Conservation (phyloP, 2,329 filamentous ascomycete species). For the Aurifilum marmelostoma region DNA sequence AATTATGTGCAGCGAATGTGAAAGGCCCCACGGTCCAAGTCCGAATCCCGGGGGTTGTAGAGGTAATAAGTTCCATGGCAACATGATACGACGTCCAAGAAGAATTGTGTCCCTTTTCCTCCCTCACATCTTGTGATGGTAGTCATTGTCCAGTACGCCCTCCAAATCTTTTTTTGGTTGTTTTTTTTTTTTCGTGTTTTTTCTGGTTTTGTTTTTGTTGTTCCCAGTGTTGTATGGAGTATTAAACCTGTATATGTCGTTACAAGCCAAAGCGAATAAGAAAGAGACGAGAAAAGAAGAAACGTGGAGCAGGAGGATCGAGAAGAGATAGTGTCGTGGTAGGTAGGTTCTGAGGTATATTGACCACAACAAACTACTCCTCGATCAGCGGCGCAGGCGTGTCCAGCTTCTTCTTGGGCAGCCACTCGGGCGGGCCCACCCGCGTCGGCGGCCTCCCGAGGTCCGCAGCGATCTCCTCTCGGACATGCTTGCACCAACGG, state of each 20-base stretch:
- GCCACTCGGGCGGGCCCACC: slow-evolving; percentile 26
- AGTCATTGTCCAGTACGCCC: not conserved
- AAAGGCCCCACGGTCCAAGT: not conserved
- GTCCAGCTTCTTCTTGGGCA: slow-evolving; percentile 24
- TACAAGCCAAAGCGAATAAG: not conserved
- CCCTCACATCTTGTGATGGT: not conserved
- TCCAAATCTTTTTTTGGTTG: not conserved
- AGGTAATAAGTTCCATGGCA: not conserved
- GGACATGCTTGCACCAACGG: slow-evolving; percentile 79
- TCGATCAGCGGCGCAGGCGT: slow-evolving; percentile 20
- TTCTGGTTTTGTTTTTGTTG: not conserved
- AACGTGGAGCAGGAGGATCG: not conserved
- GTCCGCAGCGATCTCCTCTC: slow-evolving; percentile 81
- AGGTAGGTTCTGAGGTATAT: too few relatives aligned
- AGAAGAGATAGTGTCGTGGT: too few relatives aligned
- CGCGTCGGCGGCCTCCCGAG: slow-evolving; percentile 27
- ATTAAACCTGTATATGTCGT: not conserved
- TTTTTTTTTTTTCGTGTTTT: not conserved
- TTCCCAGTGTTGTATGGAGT: not conserved
- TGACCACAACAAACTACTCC: slow-evolving; percentile 17
- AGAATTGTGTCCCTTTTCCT: not conserved
- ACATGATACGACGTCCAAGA: slow-evolving; percentile 7
- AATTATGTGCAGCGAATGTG: slow-evolving; percentile 18
- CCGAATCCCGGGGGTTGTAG: not conserved
- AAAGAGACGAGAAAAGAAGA: not conserved